Percentiles rank a stretch among this genome's conserved stretches.
These are phyloP conservation scores for Noccaea bulbosa DNA, from an alignment of 345 rosid genomes.

Conservation along the genomic window DNA sequence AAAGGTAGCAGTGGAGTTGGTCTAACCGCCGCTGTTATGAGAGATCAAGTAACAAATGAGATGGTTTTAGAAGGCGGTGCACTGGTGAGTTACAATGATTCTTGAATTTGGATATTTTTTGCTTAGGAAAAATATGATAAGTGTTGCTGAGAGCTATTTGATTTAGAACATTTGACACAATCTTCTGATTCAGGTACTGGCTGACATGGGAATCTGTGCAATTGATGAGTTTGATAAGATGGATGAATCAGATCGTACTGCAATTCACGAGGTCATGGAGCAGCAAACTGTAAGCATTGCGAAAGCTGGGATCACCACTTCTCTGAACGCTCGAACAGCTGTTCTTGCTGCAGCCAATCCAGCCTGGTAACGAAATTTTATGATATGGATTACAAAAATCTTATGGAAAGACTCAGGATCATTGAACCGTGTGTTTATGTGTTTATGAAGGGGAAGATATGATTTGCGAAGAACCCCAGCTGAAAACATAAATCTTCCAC, in stretches of 20 bases:
- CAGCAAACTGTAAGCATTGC: constrained; percentile 99
- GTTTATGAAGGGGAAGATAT: constrained; percentile 84
- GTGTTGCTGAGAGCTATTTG: constrained; percentile 25
- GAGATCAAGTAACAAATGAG: constrained; percentile 95
- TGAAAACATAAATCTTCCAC: constrained; percentile 95
- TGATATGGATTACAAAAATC: not conserved
- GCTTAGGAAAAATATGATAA: not conserved
- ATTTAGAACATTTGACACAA: constrained; percentile 19
- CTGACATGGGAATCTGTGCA: constrained; percentile 99
- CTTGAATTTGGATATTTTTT: not conserved
- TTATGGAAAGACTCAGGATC: not conserved
- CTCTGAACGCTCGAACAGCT: constrained; percentile 96
- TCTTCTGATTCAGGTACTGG: constrained; percentile 72
- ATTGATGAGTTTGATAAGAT: constrained; percentile 99
- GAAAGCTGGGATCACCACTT: constrained; percentile 98
- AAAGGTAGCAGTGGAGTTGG: constrained; percentile 99
- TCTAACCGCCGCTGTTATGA: constrained; percentile 97
- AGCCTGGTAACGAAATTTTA: constrained; percentile 68
- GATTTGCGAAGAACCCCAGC: constrained; percentile 95
- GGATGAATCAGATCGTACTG: constrained; percentile 99
- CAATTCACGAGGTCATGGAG: constrained; percentile 99
- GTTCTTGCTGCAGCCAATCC: constrained; percentile 99
- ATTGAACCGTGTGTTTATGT: constrained; percentile 26
- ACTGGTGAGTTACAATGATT: constrained; percentile 59
- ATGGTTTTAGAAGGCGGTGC: constrained; percentile 99